Evolutionary conservation across 2,329 filamentous ascomycete genomes (phyloP).

Genomic region (Pseudonectria buxi): DNA sequence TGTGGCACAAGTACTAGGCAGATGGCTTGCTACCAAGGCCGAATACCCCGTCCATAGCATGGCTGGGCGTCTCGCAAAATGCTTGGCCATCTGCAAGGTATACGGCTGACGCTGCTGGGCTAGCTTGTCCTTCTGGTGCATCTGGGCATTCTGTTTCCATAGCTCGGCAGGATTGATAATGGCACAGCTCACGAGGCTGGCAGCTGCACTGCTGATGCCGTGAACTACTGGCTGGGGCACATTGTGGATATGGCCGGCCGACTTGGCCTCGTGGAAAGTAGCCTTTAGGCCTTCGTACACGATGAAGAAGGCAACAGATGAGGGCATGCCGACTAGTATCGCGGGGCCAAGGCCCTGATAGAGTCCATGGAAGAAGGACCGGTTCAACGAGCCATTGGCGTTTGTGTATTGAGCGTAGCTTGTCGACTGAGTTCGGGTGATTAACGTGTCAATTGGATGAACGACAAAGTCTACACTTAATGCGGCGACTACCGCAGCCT

Average conservation of each 20-base stretch:
- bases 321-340: constrained; percentile 8
- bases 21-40: constrained; percentile 5
- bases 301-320: constrained; percentile 12
- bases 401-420: constrained; percentile 10
- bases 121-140: constrained; percentile 1
- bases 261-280: not conserved
- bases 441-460: constrained; percentile 14
- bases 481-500: constrained; percentile 7
- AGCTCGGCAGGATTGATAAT: constrained; percentile 14
- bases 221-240: constrained; percentile 8
- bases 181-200: constrained; percentile 10
- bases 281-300: constrained; percentile 11
- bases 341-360: constrained; percentile 16
- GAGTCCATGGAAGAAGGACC: constrained; percentile 9
- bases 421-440: constrained; percentile 13
- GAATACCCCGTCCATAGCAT: constrained; percentile 8
- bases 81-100: not conserved
- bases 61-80: constrained; percentile 3
- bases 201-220: constrained; percentile 10
- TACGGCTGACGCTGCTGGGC: too few relatives aligned
- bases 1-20: constrained; percentile 6
- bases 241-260: constrained; percentile 1
- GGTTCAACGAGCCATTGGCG: constrained; percentile 5
- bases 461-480: constrained; percentile 7
- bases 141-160: constrained; percentile 15